Conservation (phyloP, 352 stramenopile genomes). For the Saprolegnia diclina region DNA sequence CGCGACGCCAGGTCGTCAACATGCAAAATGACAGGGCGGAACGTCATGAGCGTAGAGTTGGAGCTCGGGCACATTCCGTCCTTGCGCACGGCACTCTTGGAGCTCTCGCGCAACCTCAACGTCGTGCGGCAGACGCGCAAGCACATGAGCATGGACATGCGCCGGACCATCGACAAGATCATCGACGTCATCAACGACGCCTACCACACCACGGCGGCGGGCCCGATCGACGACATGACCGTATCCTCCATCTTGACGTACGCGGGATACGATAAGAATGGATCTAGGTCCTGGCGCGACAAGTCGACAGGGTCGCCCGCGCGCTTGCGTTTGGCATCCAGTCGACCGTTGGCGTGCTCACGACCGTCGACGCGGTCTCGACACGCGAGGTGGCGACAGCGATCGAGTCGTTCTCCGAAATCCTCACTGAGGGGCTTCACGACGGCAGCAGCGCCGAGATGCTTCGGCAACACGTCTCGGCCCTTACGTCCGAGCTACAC, state of each 20-base stretch:
- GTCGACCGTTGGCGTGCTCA: constrained; percentile 8
- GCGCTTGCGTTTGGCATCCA: constrained; percentile 37
- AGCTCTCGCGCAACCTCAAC: constrained; percentile 68
- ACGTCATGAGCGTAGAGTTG: constrained; percentile 26
- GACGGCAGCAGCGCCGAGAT: no score
- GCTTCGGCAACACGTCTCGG: background rate
- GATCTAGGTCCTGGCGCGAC: constrained; percentile 28
- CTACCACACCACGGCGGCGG: constrained; percentile 50
- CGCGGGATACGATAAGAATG: background rate
- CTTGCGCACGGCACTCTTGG: constrained; percentile 60
- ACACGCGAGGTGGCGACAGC: constrained; percentile 5
- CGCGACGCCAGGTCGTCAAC: background rate
- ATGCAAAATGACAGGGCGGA: background rate
- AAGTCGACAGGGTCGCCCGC: constrained; percentile 53
- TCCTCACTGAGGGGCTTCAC: constrained; percentile 1
- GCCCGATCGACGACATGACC: constrained; percentile 46
- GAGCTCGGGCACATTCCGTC: constrained; percentile 46
- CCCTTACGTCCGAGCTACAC: background rate
- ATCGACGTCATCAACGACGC: constrained; percentile 62
- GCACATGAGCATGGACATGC: constrained; percentile 56
- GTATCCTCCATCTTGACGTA: background rate
- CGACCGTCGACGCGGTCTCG: constrained; percentile 10
- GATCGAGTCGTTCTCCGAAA: constrained; percentile 1
- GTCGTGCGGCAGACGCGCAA: constrained; percentile 55
- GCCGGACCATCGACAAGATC: constrained; percentile 64